Base-by-base conservation (phyloP, 106 monocot species). In the Dendrobium catenatum region DNA sequence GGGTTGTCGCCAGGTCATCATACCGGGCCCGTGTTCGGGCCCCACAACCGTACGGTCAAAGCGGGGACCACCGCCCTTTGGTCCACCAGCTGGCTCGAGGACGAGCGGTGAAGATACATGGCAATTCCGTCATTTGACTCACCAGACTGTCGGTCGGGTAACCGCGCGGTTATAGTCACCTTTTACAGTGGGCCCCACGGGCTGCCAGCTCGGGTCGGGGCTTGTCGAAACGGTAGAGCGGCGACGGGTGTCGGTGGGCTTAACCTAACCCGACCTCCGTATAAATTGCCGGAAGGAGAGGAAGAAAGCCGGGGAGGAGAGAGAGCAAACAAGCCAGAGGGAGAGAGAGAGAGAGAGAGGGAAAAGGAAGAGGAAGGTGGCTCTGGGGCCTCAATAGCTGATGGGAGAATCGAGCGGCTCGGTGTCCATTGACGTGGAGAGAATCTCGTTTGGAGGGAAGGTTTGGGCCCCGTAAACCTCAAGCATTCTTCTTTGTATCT, bases 341-440 rank as follows among this genome's bases (percentile, higher is more conserved):
- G 16, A 40, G 4, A 17, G 72, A 75, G 43, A 17, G 72, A 75
- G 43, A 44, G 9, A 9, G 43, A 7, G 43, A 0, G 17, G n/a
- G 17, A 27, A 48, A 42, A 44, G 5, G 27, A 49, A 37, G 76
- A 76, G 51, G 76, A 51, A 6, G 8, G 44, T 48, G 43, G 42
- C 42, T 2, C 10, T 47, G 26, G 47, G 76, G 29, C 7, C 22
- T 75, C 22, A 11, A 9, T 13, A 7, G 49, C 27, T 27, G 47
- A 93, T 93, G 93, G 93, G 82, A 8, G 93, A 89, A 73, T 89
- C 90, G 3, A 80, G 85, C 79, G 86, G 81, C 79, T 94, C 91
- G 11, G 87, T 94, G 37, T 94, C 93, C 19, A 85, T 94, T 73
- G 91, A 94, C 79, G 85, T 94, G 66, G 93, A 94, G 84, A 87